phyloP scores from a whole-genome alignment of 345 rosid genomes.

The Sapria himalayana region DNA sequence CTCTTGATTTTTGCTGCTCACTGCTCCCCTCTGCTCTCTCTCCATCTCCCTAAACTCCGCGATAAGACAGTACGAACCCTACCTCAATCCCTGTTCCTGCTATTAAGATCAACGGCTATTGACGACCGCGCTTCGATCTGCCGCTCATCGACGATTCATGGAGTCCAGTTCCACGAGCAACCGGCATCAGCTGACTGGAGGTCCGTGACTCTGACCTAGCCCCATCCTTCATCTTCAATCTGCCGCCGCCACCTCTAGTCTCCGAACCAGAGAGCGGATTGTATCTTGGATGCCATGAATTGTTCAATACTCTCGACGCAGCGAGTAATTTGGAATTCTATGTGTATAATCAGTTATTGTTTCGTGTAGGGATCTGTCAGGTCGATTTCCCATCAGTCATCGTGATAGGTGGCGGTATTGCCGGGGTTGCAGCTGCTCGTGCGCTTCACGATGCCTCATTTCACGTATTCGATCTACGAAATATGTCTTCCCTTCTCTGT shows the following conservation, averaged over 20 bases:
- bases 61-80: slow-evolving; percentile 27
- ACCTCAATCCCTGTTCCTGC: too few relatives aligned
- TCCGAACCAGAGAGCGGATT: too few relatives aligned
- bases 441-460: slow-evolving; percentile 77
- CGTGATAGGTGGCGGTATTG: slow-evolving; percentile 76
- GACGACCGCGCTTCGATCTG: neutral
- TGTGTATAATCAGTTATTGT: neutral
- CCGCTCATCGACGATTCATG: slow-evolving; percentile 22
- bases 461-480: slow-evolving; percentile 49
- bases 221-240: too few relatives aligned
- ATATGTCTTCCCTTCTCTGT: too few relatives aligned
- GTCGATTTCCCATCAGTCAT: slow-evolving; percentile 66
- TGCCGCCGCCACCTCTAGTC: too few relatives aligned
- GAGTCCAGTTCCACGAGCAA: slow-evolving; percentile 47
- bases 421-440: slow-evolving; percentile 85
- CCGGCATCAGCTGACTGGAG: slow-evolving; percentile 45
- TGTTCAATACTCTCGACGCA: too few relatives aligned
- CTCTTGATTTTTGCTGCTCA: slow-evolving; percentile 59
- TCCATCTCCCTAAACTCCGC: slow-evolving; percentile 27
- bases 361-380: slow-evolving; percentile 22
- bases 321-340: too few relatives aligned
- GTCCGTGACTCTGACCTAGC: slow-evolving; percentile 24
- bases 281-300: too few relatives aligned
- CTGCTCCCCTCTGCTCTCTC: slow-evolving; percentile 57
- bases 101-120: neutral